Base-by-base conservation (phyloP, 441 rosid species). In the Eutrema salsugineum region DNA sequence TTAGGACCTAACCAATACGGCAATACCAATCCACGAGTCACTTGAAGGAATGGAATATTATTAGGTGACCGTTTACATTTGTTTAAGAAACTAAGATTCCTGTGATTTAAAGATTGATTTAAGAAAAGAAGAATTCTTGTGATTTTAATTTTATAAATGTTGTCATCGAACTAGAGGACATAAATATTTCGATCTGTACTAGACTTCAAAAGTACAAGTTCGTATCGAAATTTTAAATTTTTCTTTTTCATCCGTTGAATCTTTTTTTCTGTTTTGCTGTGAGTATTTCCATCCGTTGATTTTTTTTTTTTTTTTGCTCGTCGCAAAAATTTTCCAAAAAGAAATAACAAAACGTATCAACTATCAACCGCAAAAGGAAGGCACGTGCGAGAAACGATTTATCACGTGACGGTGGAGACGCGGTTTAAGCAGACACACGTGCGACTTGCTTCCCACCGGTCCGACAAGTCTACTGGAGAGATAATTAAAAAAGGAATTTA, bases 371-470 rank as follows among this genome's bases (percentile, higher is more conserved):
- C 61, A 63, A 60, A 63, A 47, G 53, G 66, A 63, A 47, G 53
- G 64, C 77, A 77, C 80, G 77, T 71, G 62, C 64, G 77, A 70
- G 44, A 49, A 71, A 71, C 68, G 77, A 42, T 14, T 27, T 10
- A 40, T 77, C 76, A 77, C 72, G 76, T 77, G 80, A 71, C 58
- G 66, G 75, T 70, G 68, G 27, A 46, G 39, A 70, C 76, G 76
- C 79, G 76, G 71, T 64, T 49, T 32, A 70, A 49, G 69, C 63
- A 77, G 63, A 71, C 80, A 77, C 80, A 77, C 80, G 72, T 77
- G 76, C 10, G 80, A 65, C 58, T 65, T 77, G 80, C 61, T 65
- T 71, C 76, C 76, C 67, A 77, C 76, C 76, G 76, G 17, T 59
- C 72, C 77, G 76, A 71, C 77, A 77, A 35, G 11, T 63, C 38